Percentiles rank a stretch among this genome's conserved stretches.
These are phyloP conservation scores for Boletus semigastroideus DNA, from an alignment of 1,284 basidiomycete genomes.

Conservation along the genomic window DNA sequence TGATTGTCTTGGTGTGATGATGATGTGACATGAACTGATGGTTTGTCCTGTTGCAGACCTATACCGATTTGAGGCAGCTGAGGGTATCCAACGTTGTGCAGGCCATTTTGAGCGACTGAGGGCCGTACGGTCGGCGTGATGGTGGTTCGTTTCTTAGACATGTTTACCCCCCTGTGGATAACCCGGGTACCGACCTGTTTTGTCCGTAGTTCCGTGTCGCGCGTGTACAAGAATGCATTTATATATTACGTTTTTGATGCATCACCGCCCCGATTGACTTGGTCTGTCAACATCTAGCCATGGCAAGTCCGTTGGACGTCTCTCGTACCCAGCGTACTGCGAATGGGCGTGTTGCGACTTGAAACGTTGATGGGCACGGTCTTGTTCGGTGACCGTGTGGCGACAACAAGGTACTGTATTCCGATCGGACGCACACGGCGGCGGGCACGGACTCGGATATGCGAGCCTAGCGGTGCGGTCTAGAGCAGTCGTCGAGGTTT, in stretches of 20 bases:
- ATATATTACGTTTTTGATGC: no score
- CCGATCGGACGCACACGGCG: no score
- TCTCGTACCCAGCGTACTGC: no score
- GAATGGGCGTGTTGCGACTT: no score
- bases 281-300: no score
- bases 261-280: not conserved
- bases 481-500: no score
- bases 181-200: not conserved
- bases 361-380: no score
- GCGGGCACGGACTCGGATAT: no score
- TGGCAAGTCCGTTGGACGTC: no score
- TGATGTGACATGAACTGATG: conserved; percentile 13
- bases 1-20: conserved; percentile 4
- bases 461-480: no score
- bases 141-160: not conserved
- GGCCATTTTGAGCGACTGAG: conserved; percentile 72
- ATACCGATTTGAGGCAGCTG: conserved; percentile 88
- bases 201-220: not conserved
- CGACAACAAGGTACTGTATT: no score
- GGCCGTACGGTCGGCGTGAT: not conserved
- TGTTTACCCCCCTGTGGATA: not conserved
- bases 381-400: no score
- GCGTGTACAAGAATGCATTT: not conserved
- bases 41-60: conserved; percentile 63
- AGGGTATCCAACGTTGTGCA: conserved; percentile 92